A percentile compares a stretch with the other conserved stretches of the same genome.
Conservation (phyloP, 2,329 filamentous ascomycete genomes). For the Fusarium ramigenum region DNA sequence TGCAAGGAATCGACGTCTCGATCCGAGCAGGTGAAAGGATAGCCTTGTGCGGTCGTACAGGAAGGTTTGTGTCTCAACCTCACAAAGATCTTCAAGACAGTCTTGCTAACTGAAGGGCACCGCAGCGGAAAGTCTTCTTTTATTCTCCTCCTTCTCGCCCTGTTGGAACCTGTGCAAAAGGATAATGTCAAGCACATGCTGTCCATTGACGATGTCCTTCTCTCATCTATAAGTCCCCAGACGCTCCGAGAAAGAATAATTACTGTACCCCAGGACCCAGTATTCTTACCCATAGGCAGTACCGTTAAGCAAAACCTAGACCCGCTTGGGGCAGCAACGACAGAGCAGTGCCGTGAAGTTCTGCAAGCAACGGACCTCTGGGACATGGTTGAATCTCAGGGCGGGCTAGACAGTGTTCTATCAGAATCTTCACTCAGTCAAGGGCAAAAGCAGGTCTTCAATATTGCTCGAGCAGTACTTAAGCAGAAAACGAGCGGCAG, state of each 20-base stretch:
- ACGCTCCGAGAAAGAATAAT: background rate
- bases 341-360: background rate
- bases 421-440: background rate
- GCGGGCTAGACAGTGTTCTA: background rate
- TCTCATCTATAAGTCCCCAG: background rate
- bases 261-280: background rate
- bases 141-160: background rate
- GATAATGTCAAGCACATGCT: background rate
- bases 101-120: background rate
- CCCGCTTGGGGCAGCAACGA: background rate
- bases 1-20: background rate
- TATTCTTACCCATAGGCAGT: background rate
- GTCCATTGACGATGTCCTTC: background rate
- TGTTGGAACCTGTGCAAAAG: background rate
- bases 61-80: background rate
- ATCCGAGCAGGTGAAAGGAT: background rate
- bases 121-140: background rate
- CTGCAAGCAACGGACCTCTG: background rate
- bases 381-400: background rate
- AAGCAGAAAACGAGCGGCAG: background rate
- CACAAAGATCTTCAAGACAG: accelerated
- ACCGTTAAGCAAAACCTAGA: background rate
- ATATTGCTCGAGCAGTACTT: background rate
- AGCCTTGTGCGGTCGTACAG: background rate
- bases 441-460: background rate